Evolutionary conservation across 225 moss, liverwort and hornwort species (phyloP).

Genomic region (Neckera pumila): DNA sequence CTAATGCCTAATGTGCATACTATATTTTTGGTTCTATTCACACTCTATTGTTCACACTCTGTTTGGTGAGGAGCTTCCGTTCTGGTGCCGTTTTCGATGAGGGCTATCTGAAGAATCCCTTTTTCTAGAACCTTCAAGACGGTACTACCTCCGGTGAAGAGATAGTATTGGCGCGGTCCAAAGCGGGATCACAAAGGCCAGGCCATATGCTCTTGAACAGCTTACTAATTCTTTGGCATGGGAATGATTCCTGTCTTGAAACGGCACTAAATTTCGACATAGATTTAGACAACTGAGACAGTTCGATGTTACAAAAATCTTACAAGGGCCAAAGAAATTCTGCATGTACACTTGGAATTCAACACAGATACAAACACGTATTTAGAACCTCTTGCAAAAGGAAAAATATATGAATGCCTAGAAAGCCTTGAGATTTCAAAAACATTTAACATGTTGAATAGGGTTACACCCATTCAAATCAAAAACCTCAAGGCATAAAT

Average conservation of each 20-base stretch:
- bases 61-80: neutral
- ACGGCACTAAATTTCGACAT: neutral
- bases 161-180: slow-evolving; percentile 53
- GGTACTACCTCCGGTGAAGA: slow-evolving; percentile 74
- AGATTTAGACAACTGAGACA: neutral
- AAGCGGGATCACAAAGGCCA: slow-evolving; percentile 38
- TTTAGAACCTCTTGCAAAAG: neutral
- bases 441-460: neutral
- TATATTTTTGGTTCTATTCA: neutral
- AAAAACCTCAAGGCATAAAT: neutral
- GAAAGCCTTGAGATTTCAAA: neutral
- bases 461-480: neutral
- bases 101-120: slow-evolving; percentile 31
- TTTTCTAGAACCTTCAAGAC: slow-evolving; percentile 72
- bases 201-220: slow-evolving; percentile 42
- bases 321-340: neutral
- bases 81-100: slow-evolving; percentile 25
- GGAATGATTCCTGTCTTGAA: too few relatives aligned
- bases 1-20: too few relatives aligned
- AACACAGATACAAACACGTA: neutral
- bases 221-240: too few relatives aligned
- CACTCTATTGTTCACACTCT: neutral
- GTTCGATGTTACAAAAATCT: neutral
- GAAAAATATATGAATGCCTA: neutral
- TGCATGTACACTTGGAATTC: neutral